Evolutionary conservation across 805 yeast genomes (phyloP).

Genomic region (Candida boidinii): DNA sequence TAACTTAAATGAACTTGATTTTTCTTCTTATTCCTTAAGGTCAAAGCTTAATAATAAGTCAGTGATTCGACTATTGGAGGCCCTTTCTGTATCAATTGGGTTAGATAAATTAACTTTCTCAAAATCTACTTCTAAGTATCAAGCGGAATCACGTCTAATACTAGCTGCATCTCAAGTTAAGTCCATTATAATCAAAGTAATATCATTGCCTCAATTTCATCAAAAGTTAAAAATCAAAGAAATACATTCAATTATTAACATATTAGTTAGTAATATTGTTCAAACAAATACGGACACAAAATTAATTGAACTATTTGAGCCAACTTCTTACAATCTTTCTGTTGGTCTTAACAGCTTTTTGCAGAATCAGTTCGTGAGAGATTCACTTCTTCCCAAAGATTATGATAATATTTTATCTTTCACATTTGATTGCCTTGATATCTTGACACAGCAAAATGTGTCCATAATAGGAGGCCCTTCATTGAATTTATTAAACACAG

Average conservation of each 20-base stretch:
- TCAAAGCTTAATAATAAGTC: constrained; percentile 9
- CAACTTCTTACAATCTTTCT: constrained; percentile 22
- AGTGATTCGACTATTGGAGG: constrained; percentile 9
- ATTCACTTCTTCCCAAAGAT: constrained; percentile 13
- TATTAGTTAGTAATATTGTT: constrained; percentile 11
- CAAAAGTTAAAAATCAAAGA: constrained; percentile 17
- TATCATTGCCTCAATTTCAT: constrained; percentile 7
- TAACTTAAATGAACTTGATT: constrained; percentile 24
- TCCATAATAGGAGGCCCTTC: not conserved
- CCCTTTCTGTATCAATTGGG: constrained; percentile 12
- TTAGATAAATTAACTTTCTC: constrained; percentile 14
- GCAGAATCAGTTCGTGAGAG: constrained; percentile 15
- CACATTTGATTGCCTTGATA: constrained; percentile 9
- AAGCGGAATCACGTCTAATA: constrained; percentile 15
- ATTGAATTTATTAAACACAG: constrained; percentile 8
- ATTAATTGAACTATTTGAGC: constrained; percentile 13
- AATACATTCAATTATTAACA: constrained; percentile 14
- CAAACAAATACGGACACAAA: constrained; percentile 4
- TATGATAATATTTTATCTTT: constrained; percentile 9
- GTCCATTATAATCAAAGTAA: constrained; percentile 8
- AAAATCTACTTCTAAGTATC: constrained; percentile 13
- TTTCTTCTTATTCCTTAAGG: constrained; percentile 13
- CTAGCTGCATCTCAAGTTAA: constrained; percentile 15
- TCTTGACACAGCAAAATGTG: too few relatives aligned
- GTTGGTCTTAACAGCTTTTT: constrained; percentile 20